Evolutionary conservation across 1,139 yeast species (phyloP), one percentile per base, ranked within the genome.

Genomic region (Yueomyces sp.): DNA sequence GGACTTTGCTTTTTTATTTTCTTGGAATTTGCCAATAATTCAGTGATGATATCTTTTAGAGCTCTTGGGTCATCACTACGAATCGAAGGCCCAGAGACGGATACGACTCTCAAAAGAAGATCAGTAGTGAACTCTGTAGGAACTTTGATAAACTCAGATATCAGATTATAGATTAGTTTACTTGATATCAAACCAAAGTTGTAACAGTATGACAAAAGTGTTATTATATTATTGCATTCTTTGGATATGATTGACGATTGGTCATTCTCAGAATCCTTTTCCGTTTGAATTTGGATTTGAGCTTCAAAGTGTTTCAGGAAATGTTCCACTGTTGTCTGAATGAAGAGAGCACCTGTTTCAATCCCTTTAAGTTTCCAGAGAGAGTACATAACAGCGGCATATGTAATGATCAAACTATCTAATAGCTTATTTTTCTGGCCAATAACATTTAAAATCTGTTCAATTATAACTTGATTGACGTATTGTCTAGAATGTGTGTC

Each of bases 21-120:
- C 9, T 69, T 59, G 3, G 70, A 69, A 11, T 70, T 66, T 37
- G 68, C 69, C 46, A 81, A 78, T 44, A 86, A 63, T 33, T 66
- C 65, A 2, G 74, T 48, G 6, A 89, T 77, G 44, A 91, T 87
- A 41, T 85, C 93, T 54, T 81, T 87, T 44, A 93, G 68, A 0
- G 96, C 81, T 5, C 75, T 64, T 1, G 97, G 95, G 59, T 91
- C 98, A 57, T 93, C 98, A 2, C 84, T 67, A 54, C 98, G 75
- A 63, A 93, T 75, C 56, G 85, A 87, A 19, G 80, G 74, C 38
- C 98, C 99, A 4, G 89, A 76, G 36, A 76, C 77, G 42, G 83
- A 73, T 27, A 91, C 69, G 27, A 91, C 68, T 49, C 81, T 73
- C 42, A 91, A 67, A 42, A 93, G 67, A 33, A 85, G 63, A 53